Base-by-base conservation (phyloP, 495 filamentous ascomycete species). In the Daldinia grandis region DNA sequence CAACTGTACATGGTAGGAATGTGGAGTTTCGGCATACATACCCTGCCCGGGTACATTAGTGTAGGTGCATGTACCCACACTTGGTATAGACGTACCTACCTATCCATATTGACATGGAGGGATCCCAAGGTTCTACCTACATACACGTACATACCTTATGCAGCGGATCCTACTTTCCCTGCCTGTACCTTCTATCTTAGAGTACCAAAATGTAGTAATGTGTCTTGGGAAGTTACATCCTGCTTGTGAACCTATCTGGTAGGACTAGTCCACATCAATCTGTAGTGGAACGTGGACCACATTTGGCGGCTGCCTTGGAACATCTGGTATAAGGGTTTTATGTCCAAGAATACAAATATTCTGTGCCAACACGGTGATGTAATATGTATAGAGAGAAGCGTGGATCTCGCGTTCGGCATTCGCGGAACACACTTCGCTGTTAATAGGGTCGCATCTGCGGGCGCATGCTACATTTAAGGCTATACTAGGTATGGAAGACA, bases 401-500 rank as follows among this genome's bases (percentile, higher is more conserved):
- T 53, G 25, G 27, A 53, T 53, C 49, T 30, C 49, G 49, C 49
- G 24, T 53, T 53, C 49, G 49, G 49, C 12, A 53, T 53, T 53
- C 49, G 49, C 49, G 49, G n/a, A 53, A 28, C 10, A 47, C 3
- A 47, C 8, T 4, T 47, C 17, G 19, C 42, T 9, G 8, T 24
- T 19, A 33, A 31, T 55, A 53, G 49, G 24, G 49, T 30, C 25
- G 49, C 24, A 47, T 21, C 40, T 35, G 12, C 4, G 2, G 12
- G 12, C 3, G 12, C 12, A 47, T 12, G 17, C 42, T 47, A 21
- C 42, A 47, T 10, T 24, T 24, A 47, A 47, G 17, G 17, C 42
- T 47, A 47, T 47, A 24, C 42, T 21, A 47, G 42, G 42, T 12
- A 24, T 24, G 42, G 19, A 47, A 4, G 19, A 10, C 7, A 12